Evolutionary conservation across 208 protist genomes (phyloP).

Genomic region (Histomonas meleagridis): DNA sequence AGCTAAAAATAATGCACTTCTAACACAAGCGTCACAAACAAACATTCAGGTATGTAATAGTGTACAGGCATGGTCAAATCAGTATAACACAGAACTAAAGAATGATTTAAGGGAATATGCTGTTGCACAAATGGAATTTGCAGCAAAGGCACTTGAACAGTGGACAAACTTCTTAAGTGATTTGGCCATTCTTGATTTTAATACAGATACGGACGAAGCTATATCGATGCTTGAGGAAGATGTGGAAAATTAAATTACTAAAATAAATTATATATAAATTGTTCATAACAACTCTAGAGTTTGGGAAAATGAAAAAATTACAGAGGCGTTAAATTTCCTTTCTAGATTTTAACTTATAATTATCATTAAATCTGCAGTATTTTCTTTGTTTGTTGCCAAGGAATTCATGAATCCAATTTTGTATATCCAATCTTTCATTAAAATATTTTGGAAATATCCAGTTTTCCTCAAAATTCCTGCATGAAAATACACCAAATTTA

Average conservation of each 20-base stretch:
- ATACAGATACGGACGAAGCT: conserved; percentile 12
- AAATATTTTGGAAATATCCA: too few species aligned
- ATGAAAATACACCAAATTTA: too few species aligned
- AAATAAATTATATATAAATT: too few species aligned
- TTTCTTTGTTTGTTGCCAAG: too few species aligned
- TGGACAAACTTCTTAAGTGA: conserved; percentile 18
- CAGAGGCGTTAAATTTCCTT: too few species aligned
- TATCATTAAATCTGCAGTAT: too few species aligned
- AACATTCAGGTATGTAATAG: not conserved
- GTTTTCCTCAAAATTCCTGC: too few species aligned
- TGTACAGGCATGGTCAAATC: not conserved
- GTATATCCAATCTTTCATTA: too few species aligned
- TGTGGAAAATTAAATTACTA: not conserved
- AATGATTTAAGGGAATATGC: not conserved
- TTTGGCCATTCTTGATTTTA: not conserved
- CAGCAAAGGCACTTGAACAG: conserved; percentile 9
- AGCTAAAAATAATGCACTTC: not conserved
- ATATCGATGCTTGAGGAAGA: not conserved
- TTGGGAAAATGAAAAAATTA: too few species aligned
- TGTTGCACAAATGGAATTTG: conserved; percentile 22
- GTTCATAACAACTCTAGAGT: too few species aligned
- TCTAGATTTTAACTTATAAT: too few species aligned
- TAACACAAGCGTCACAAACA: not conserved
- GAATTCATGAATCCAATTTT: too few species aligned
- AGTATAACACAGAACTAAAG: not conserved